These are phyloP conservation scores for Globisporangium spinosum DNA, from an alignment of 352 stramenopile species.

Conservation along the genomic window DNA sequence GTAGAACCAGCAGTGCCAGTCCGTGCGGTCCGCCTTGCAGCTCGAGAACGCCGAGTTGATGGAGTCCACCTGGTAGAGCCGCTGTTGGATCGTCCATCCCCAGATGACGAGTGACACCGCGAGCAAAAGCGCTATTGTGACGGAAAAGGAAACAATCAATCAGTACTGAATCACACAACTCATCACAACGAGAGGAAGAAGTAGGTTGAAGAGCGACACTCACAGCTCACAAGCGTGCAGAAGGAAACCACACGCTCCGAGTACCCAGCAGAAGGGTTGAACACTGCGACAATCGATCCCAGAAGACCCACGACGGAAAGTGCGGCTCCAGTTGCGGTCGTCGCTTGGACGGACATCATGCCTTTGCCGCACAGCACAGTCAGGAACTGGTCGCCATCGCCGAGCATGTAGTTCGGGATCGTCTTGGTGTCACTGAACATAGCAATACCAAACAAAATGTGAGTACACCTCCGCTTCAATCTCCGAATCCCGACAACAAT, in stretches of 20 bases:
- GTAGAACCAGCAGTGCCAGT: slow-evolving; percentile 88
- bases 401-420: slow-evolving; percentile 82
- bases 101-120: slow-evolving; percentile 76
- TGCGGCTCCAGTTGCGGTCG: slow-evolving; percentile 52
- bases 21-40: slow-evolving; percentile 58
- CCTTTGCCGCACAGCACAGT: slow-evolving; percentile 65
- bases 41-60: slow-evolving; percentile 72
- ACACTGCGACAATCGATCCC: slow-evolving; percentile 66
- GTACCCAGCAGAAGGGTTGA: slow-evolving; percentile 69
- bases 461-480: background rate
- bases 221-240: slow-evolving; percentile 78
- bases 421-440: slow-evolving; percentile 21
- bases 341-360: slow-evolving; percentile 68
- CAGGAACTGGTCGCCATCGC: slow-evolving; percentile 68
- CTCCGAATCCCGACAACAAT: background rate
- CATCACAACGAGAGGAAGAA: background rate
- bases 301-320: slow-evolving; percentile 60
- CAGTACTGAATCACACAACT: slow-evolving; percentile 22
- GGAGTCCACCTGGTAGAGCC: slow-evolving; percentile 73
- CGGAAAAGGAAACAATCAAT: background rate
- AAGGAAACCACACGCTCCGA: slow-evolving; percentile 76
- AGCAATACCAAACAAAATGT: slow-evolving; percentile 3
- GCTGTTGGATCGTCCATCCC: slow-evolving; percentile 74
- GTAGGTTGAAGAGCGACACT: slow-evolving; percentile 20
- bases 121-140: slow-evolving; percentile 48